A percentile compares a stretch with the other conserved stretches of the same genome.
Evolutionary conservation across 2,329 filamentous ascomycete species (phyloP).

Genomic region (Colletotrichum euphorbiae): DNA sequence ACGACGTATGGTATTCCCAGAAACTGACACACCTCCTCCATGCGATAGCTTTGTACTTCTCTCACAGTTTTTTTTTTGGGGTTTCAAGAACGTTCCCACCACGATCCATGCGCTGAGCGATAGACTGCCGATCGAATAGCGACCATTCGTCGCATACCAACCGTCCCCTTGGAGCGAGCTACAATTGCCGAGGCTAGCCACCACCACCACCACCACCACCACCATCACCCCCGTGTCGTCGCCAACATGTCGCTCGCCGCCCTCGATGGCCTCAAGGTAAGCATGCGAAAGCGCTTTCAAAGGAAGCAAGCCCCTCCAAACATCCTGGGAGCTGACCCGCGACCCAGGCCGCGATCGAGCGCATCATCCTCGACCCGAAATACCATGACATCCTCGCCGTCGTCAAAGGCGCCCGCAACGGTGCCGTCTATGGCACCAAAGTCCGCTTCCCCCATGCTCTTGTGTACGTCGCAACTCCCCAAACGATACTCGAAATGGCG

Average conservation of each 20-base stretch:
- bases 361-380: slow-evolving; percentile 81
- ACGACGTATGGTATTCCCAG: background rate
- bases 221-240: background rate
- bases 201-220: slow-evolving; percentile 11
- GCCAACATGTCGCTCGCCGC: slow-evolving; percentile 37
- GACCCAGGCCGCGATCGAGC: slow-evolving; percentile 75
- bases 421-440: slow-evolving; percentile 95
- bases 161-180: background rate
- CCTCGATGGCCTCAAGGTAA: slow-evolving; percentile 38
- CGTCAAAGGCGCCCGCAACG: slow-evolving; percentile 95
- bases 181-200: slow-evolving; percentile 38
- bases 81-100: background rate
- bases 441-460: slow-evolving; percentile 98
- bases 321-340: slow-evolving; percentile 8
- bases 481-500: slow-evolving; percentile 36
- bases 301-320: background rate
- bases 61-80: background rate
- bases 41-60: slow-evolving; percentile 3
- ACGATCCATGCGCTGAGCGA: slow-evolving; percentile 26
- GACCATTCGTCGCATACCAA: slow-evolving; percentile 17
- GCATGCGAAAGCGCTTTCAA: background rate
- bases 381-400: slow-evolving; percentile 88
- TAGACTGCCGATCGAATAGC: slow-evolving; percentile 18
- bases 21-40: background rate
- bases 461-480: slow-evolving; percentile 63